Evolutionary conservation across 306 rosid genomes (phyloP), one percentile per base, ranked within the genome.

Genomic region (Coriaria nepalensis): DNA sequence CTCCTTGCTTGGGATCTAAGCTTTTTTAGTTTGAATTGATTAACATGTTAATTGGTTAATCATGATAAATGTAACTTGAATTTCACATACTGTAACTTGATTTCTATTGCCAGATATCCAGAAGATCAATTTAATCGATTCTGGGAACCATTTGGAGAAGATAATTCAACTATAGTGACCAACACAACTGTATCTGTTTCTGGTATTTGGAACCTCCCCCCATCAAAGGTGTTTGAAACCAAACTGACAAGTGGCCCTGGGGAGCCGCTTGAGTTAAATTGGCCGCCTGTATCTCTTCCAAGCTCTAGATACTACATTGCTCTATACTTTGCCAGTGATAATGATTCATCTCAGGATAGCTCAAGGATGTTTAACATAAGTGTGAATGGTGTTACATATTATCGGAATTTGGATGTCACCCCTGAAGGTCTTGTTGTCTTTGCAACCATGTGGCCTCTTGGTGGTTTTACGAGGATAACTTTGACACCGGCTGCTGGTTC

Each of bases 151-250:
- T 75, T 58, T 53, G 81, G 72, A 53, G 68, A 46, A 45, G 50
- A 48, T 8, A 62, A 47, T 57, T 51, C 59, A 13, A 20, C 65
- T 55, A 50, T 55, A 13, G 68, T 68, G 40, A 71, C 61, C 67
- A 73, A 67, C 40, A 56, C 54, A 29, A 78, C 61, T 64, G 62
- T 72, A 43, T 75, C 86, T 59, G 80, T 70, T 61, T 82, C 88
- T 68, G 81, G 78, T 6, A 67, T 92, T 47, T 92, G 98, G 98
- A 92, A 92, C 52, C 67, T 79, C 57, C 96, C 96, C 6, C 94
- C 96, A 38, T 35, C 5, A 15, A 79, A 73, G 52, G 40, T 85
- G 52, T 82, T 92, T 35, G 73, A 82, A 56, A 71, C 86, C 8
- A 67, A 70, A 58, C 15, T 79, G 64, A 78, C 72, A 9, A 62